Percentiles rank a stretch among this genome's conserved stretches.
Evolutionary conservation across 2,329 filamentous ascomycete genomes (phyloP).

Genomic region (Aspergillus fischeri): DNA sequence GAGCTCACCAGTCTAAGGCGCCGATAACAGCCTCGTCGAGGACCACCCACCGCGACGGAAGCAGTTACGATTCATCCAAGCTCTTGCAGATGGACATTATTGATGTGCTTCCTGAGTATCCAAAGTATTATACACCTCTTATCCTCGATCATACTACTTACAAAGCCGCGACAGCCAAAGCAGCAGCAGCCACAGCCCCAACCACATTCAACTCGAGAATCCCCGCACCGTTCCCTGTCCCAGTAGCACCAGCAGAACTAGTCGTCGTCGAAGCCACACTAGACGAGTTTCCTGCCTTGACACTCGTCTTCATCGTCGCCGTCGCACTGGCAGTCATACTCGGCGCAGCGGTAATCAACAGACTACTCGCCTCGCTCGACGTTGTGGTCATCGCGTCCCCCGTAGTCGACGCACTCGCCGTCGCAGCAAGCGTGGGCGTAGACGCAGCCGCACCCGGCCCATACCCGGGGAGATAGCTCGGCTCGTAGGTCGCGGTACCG

Average conservation of each 20-base stretch:
- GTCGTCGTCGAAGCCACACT: not conserved
- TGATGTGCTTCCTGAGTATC: too few species aligned
- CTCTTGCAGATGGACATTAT: too few species aligned
- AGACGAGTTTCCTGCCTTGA: not conserved
- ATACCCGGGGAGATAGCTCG: constrained; percentile 21
- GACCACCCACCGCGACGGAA: too few species aligned
- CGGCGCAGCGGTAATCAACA: not conserved
- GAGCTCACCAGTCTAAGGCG: too few species aligned
- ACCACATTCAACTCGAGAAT: constrained; percentile 5
- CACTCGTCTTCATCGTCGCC: not conserved
- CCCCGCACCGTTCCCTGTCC: constrained; percentile 10
- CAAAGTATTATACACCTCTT: not conserved
- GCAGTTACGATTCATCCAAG: too few species aligned
- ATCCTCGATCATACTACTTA: not conserved
- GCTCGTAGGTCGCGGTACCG: constrained; percentile 20
- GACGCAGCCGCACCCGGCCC: constrained; percentile 18
- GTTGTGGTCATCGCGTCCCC: not conserved
- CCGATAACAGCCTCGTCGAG: too few species aligned
- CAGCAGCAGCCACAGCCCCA: constrained; percentile 12
- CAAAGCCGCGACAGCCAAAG: constrained; percentile 11
- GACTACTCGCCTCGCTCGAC: not conserved
- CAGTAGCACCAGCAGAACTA: not conserved
- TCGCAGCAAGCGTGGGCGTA: not conserved
- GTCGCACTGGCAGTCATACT: not conserved
- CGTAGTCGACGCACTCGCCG: not conserved